Evolutionary conservation across 225 moss, liverwort and hornwort species (phyloP), one percentile per base, ranked within the genome.

Genomic region (Sphagnum contortum): DNA sequence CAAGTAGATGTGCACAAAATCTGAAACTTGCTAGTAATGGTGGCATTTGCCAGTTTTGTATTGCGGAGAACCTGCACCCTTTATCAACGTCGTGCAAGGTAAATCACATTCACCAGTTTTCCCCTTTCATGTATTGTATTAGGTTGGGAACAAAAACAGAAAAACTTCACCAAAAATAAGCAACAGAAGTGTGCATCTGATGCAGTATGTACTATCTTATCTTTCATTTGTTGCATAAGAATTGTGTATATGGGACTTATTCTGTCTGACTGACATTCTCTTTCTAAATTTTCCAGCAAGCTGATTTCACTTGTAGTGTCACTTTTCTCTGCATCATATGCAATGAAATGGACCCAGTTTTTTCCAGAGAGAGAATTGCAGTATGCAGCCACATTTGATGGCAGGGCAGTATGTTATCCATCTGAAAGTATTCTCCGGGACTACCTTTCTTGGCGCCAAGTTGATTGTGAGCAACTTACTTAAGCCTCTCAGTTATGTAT

Each of bases 361-460:
- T 87, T 88, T 57, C 83, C 88, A 7, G 72, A 66, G 48, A 90
- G 52, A 5, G 50, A 75, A 55, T 74, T 92, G 44, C 79, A 83
- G 59, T 87, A 72, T 73, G 83, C 90, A 10, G 92, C 90, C 11
- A 81, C 90, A 44, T 92, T 96, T 69, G 95, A 96, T 75, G 90
- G 92, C 51, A 81, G 95, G 73, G 87, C 92, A 68, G 81, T 96
- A 66, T 88, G 87, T 64, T 92, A 96, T 61, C 92, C 92, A 12
- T 77, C 82, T n/a, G 85, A 87, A 13, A 9, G 46, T 62, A 84
- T 87, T 67, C 81, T 96, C 61, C 81, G 92, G 8, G 87, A 96
- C 75, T 87, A 92, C 65, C 78, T 96, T 56, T 77, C 88, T 44
- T 92, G 95, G 92, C 90, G 95, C 57, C 95, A 96, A 75, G 95